Evolutionary conservation across 306 rosid species (phyloP).

Genomic region (Luffa acutangula): DNA sequence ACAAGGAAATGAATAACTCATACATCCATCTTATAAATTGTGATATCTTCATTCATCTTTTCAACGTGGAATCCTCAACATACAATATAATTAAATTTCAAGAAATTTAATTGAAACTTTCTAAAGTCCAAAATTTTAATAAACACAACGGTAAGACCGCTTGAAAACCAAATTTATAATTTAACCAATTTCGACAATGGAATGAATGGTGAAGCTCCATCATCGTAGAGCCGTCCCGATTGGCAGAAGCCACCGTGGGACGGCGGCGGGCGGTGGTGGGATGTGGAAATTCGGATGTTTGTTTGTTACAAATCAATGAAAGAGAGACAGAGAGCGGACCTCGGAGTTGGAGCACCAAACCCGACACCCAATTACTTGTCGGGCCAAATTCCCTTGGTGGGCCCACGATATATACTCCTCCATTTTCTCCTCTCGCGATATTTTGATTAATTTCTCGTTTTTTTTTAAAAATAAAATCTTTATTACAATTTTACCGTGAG

Average conservation of each 20-base stretch:
- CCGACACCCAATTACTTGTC: background rate
- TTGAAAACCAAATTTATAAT: too few relatives aligned
- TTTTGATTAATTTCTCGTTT: background rate
- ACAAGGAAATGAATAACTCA: too few relatives aligned
- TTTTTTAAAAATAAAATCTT: background rate
- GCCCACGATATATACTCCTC: background rate
- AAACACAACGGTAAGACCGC: too few relatives aligned
- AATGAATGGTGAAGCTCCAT: too few relatives aligned
- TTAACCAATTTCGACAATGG: too few relatives aligned
- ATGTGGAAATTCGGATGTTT: background rate
- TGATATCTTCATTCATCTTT: too few relatives aligned
- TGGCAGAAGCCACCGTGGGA: background rate
- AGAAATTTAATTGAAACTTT: too few relatives aligned
- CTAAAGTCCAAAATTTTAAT: too few relatives aligned
- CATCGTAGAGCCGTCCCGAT: too few relatives aligned
- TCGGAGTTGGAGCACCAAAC: background rate
- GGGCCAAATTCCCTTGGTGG: background rate
- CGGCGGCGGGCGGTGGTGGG: background rate
- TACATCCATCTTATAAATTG: too few relatives aligned
- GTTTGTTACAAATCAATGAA: background rate
- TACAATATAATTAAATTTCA: too few relatives aligned
- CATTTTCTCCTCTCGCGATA: background rate
- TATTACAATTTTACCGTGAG: background rate
- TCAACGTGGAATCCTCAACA: too few relatives aligned
- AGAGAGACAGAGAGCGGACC: background rate